Evolutionary conservation across 23 red algal genomes (phyloP).

Genomic region (Agarophyton chilense): DNA sequence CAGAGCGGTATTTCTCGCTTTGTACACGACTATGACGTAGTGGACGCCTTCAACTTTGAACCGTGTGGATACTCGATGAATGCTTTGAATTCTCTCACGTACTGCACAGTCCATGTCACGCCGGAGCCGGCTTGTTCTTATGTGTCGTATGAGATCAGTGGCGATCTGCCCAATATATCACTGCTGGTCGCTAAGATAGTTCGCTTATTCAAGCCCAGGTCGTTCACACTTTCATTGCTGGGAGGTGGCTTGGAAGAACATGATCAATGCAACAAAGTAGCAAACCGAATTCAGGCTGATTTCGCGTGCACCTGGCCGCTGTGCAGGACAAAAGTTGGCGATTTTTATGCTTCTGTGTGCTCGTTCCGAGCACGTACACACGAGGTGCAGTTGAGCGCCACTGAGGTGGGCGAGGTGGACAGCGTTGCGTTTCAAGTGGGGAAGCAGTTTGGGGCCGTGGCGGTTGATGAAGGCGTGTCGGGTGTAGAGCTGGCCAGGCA

Average conservation of each 20-base stretch:
- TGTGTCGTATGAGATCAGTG: conserved; percentile 90
- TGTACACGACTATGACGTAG: conserved; percentile 21
- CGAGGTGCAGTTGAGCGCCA: neutral
- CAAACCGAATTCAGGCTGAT: neutral
- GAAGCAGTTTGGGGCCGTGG: conserved; percentile 6
- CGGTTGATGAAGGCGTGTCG: neutral
- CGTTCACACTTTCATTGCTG: conserved; percentile 62
- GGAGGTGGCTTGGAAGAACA: neutral
- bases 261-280: neutral
- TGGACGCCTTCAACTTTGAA: conserved; percentile 93
- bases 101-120: conserved; percentile 94
- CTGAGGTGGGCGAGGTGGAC: neutral
- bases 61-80: conserved; percentile 99
- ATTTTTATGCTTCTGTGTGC: neutral
- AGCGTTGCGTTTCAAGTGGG: conserved; percentile 5
- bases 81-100: conserved; percentile 54
- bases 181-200: conserved; percentile 52
- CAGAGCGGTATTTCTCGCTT: conserved; percentile 22
- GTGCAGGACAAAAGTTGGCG: neutral
- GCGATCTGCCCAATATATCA: conserved; percentile 10
- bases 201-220: conserved; percentile 72
- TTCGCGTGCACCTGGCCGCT: neutral
- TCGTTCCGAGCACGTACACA: neutral
- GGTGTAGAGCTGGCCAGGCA: neutral
- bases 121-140: conserved; percentile 90